Base-by-base conservation (phyloP, 1,139 yeast genomes). In the Geotrichum candidum region DNA sequence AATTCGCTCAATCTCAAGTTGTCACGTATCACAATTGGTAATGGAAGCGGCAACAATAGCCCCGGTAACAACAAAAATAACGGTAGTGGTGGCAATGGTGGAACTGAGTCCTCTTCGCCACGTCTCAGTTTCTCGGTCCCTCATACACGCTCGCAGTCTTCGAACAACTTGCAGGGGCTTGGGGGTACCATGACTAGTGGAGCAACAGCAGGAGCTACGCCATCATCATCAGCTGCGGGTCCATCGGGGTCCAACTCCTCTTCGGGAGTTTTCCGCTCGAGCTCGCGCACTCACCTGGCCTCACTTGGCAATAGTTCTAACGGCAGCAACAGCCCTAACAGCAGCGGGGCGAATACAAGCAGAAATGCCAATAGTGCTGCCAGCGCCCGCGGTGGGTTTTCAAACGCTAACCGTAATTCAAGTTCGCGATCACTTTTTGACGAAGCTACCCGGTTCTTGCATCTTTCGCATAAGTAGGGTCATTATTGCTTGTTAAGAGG, bases 391-490 rank as follows among this genome's bases (percentile, higher is more conserved):
- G 18, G 29, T 18, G 31, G 29, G 13, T 25, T 54, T 27, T 31
- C 57, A 2, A 18, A 35, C 1, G 31, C 61, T 1, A 46, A 54
- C 22, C 53, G 57, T 13, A 23, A 57, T 7, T 41, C 51, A 3
- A 53, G 61, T 46, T 54, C 61, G 9, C 45, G 61, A 25, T 54
- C 54, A 5, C 29, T 61, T 33, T 29, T 61, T 22, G 61, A 56
- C 7, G 63, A 61, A 41, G 63, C 63, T 0, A 33, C 61, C 7
- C 57, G 58, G 46, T 29, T 61, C n/a, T 53, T 61, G 38, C 63
- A 58, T 38, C 33, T 61, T 25, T 10, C 29, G 22, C 51, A 52
- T 46, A 41, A 54, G 29, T 10, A 15, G 6, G 4, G 25, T 35
- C 22, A 3, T 53, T 53, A 11, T 27, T 27, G 3, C 6, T 27